Evolutionary conservation across 495 filamentous ascomycete genomes (phyloP).

Genomic region (Glarea lozoyensis): DNA sequence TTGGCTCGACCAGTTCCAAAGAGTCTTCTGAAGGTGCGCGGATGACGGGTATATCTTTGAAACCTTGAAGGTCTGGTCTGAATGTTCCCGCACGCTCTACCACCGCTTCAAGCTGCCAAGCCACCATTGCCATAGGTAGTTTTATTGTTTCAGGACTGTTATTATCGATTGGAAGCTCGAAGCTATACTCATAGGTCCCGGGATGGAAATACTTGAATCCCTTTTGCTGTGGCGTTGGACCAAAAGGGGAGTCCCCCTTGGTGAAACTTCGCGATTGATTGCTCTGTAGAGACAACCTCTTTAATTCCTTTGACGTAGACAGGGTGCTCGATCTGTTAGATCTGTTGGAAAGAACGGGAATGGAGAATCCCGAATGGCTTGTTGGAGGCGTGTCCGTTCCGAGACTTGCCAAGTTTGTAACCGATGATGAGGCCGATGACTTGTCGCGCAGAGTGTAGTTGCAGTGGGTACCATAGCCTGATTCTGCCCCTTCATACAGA

Average conservation of each 20-base stretch:
- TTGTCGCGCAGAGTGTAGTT: conserved; percentile 31
- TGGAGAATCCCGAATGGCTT: background rate
- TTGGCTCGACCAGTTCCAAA: conserved; percentile 88
- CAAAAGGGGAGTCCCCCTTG: conserved; percentile 57
- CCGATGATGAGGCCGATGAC: conserved; percentile 14
- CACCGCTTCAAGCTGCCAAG: conserved; percentile 79
- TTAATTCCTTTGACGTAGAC: conserved; percentile 38
- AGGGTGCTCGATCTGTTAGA: conserved; percentile 18
- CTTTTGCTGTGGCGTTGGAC: conserved; percentile 62
- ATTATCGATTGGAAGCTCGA: conserved; percentile 90
- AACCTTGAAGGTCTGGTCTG: conserved; percentile 78
- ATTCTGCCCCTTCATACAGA: conserved; percentile 41
- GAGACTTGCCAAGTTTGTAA: conserved; percentile 28
- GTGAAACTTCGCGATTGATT: conserved; percentile 81
- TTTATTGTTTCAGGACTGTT: conserved; percentile 86
- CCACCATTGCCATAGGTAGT: conserved; percentile 79
- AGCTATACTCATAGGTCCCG: conserved; percentile 89
- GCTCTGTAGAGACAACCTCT: conserved; percentile 66
- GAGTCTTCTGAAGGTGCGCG: conserved; percentile 87
- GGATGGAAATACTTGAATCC: conserved; percentile 86
- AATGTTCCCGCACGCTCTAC: conserved; percentile 91
- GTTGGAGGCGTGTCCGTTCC: background rate
- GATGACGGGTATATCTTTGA: conserved; percentile 77
- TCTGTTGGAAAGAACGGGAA: conserved; percentile 9
- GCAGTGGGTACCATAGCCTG: conserved; percentile 51